Conservation (phyloP, 768 basidiomycete species). For the Chlorophyllum brunneum region DNA sequence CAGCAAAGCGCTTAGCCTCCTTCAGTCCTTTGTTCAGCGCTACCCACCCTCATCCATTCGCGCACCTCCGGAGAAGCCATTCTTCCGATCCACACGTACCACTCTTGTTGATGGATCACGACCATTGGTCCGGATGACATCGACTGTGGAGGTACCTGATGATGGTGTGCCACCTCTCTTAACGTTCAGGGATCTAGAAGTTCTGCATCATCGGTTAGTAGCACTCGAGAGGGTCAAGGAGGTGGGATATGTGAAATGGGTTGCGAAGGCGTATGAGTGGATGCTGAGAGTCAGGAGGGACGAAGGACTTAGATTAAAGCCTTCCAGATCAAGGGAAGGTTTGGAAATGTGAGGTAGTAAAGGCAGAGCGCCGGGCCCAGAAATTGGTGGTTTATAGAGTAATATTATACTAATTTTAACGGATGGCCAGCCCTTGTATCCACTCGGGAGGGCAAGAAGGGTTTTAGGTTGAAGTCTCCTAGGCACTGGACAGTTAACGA, state of each 20-base stretch:
- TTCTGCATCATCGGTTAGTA: constrained; percentile 73
- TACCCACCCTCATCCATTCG: constrained; percentile 61
- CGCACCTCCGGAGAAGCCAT: constrained; percentile 36
- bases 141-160: constrained; percentile 58
- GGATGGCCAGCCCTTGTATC: too few species aligned
- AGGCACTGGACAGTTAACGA: too few species aligned
- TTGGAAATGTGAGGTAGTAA: too few species aligned
- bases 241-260: constrained; percentile 68
- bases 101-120: constrained; percentile 43
- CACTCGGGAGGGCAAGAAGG: too few species aligned
- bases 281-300: constrained; percentile 61
- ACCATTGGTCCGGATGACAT: constrained; percentile 70
- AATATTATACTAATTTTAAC: too few species aligned
- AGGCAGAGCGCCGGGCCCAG: too few species aligned
- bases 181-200: constrained; percentile 71
- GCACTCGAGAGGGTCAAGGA: constrained; percentile 37
- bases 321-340: too few species aligned
- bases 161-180: constrained; percentile 78
- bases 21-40: constrained; percentile 56
- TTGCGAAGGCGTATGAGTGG: constrained; percentile 70
- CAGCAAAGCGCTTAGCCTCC: constrained; percentile 48
- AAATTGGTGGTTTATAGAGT: too few species aligned
- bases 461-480: too few species aligned
- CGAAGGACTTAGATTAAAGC: constrained; percentile 17
- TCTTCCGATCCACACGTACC: constrained; percentile 56